Evolutionary conservation across 2,329 filamentous ascomycete genomes (phyloP), one percentile per base, ranked within the genome.

Genomic region (Pseudocercospora fijiensis): DNA sequence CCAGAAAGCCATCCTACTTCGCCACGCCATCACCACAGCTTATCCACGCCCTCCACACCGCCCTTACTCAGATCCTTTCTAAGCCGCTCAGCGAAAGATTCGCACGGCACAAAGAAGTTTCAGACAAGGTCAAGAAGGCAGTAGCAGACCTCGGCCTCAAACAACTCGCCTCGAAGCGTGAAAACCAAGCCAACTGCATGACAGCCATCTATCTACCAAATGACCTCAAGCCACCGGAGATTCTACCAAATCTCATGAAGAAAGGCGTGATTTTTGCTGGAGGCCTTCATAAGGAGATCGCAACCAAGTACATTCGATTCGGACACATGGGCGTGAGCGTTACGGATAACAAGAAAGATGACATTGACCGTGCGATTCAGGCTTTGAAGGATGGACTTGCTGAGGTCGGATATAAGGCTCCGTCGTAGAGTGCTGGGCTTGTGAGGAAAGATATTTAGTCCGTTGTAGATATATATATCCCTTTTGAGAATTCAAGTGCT

Each of bases 261-360:
- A 93, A 90, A 78, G 92, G 92, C 28, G 90, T 99, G 45, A 86
- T 99, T 65, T 98, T 98, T 76, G 95, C 95, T 24, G 95, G 92
- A 64, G 95, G 95, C 65, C 85, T 99, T 72, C 95, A 99, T 83
- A 96, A 95, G 84, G 91, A 96, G 77, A 96, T 96, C 77, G 93
- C 91, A 2, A 82, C 90, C 67, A 95, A 91, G 81, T 99, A 99
- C 78, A 90, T 99, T 71, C 88, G 95, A 27, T 95, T 99, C 74
- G 95, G 95, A 49, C 95, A 98, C 78, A 99, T 99, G 95, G 95
- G 95, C 71, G 91, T 98, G 67, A 95, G 90, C 75, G 90, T 93
- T 80, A 91, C 88, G 73, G 91, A 97, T 75, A 85, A 91, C 27
- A 86, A 86, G 67, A 85, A 93, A 67, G 85, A 84, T 58, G 92